Conservation (phyloP, 2,329 filamentous ascomycete species). For the Cladosporium austrohemisphaericum region DNA sequence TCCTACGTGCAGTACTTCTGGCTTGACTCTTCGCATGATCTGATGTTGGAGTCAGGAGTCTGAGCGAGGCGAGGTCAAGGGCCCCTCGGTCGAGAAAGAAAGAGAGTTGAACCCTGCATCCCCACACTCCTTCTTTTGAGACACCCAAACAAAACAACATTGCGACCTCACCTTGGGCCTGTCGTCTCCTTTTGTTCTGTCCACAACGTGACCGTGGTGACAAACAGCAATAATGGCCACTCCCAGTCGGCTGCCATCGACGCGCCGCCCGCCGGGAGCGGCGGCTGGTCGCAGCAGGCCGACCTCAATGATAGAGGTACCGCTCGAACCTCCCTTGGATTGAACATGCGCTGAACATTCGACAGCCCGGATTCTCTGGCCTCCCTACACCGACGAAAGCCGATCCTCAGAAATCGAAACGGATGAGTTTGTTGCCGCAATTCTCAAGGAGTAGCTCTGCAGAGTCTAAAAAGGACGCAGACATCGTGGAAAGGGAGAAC, state of each 20-base stretch:
- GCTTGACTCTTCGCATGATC: too few species aligned
- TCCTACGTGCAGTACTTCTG: too few species aligned
- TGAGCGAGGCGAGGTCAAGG: too few species aligned
- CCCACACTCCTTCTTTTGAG: too few species aligned
- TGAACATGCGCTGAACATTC: constrained; percentile 20
- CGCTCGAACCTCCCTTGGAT: constrained; percentile 14
- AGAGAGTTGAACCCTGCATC: too few species aligned
- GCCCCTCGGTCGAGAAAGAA: too few species aligned
- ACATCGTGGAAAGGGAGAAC: constrained; percentile 17
- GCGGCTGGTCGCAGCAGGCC: constrained; percentile 23
- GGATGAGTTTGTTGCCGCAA: constrained; percentile 31
- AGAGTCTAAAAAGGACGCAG: constrained; percentile 25
- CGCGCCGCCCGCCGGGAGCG: constrained; percentile 19
- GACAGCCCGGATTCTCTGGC: constrained; percentile 14
- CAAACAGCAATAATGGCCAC: too few species aligned
- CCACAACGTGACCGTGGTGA: too few species aligned
- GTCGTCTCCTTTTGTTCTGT: too few species aligned
- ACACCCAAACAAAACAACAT: too few species aligned
- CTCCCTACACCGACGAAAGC: constrained; percentile 11
- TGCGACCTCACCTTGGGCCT: too few species aligned
- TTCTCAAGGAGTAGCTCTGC: constrained; percentile 25
- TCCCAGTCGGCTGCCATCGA: constrained; percentile 26
- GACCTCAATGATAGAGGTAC: constrained; percentile 31
- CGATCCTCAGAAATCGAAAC: constrained; percentile 23
- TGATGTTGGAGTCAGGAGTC: too few species aligned